A percentile compares a stretch with the other conserved stretches of the same genome.
Conservation (phyloP, 306 rosid genomes). For the Prunus dulcis region DNA sequence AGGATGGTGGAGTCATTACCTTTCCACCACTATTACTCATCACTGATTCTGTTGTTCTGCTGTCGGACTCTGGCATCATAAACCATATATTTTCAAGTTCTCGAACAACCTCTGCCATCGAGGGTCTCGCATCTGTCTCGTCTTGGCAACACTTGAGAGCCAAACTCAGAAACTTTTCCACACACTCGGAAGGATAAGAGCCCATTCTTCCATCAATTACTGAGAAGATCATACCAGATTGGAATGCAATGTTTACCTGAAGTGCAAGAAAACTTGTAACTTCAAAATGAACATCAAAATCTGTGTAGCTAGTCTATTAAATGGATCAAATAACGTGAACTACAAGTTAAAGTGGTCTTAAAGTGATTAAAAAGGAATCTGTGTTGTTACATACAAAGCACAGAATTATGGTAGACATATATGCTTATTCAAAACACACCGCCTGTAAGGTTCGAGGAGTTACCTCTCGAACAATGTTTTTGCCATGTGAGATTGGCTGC, state of each 20-base stretch:
- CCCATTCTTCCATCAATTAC: conserved; percentile 73
- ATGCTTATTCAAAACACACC: background rate
- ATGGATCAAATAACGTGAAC: background rate
- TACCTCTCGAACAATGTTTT: conserved; percentile 98
- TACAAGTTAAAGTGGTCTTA: background rate
- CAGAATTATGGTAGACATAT: background rate
- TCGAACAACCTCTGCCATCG: conserved; percentile 76
- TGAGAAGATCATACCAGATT: conserved; percentile 64
- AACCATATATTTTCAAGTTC: conserved; percentile 72
- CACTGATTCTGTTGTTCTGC: conserved; percentile 19
- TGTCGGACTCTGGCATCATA: conserved; percentile 62
- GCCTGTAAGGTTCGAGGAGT: background rate
- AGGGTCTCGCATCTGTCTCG: conserved; percentile 75
- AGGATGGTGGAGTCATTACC: conserved; percentile 44
- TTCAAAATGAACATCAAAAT: background rate
- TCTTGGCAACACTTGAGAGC: conserved; percentile 75
- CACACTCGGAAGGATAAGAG: conserved; percentile 69
- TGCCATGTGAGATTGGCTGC: conserved; percentile 89
- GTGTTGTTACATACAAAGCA: background rate
- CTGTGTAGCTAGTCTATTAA: background rate
- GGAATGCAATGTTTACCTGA: conserved; percentile 64
- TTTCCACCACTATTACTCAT: conserved; percentile 39
- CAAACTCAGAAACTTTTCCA: conserved; percentile 59
- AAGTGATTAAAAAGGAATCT: background rate
- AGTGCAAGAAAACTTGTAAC: background rate